Percentiles rank a stretch among this genome's conserved stretches.
These are phyloP conservation scores for Backusella circina DNA, from an alignment of 192 early-diverging fungal species.

Conservation along the genomic window DNA sequence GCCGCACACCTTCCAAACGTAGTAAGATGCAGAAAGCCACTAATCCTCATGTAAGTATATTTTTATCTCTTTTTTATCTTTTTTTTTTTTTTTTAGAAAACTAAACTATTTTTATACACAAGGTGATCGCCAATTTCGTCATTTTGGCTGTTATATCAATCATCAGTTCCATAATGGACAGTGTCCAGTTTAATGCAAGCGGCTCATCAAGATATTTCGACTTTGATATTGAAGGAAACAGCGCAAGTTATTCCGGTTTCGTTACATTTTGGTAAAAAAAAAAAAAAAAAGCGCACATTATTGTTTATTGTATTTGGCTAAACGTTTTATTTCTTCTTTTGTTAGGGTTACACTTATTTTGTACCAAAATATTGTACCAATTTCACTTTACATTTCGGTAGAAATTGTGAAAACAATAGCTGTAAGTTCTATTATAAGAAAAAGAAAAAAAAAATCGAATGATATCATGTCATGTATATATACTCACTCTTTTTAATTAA, in stretches of 20 bases:
- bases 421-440: constrained; percentile 35
- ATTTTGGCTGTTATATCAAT: constrained; percentile 74
- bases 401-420: constrained; percentile 90
- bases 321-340: background rate
- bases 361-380: constrained; percentile 95
- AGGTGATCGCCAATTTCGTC: constrained; percentile 78
- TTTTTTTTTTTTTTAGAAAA: background rate
- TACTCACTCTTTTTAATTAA: background rate
- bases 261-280: constrained; percentile 69
- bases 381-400: constrained; percentile 91
- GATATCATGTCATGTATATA: background rate
- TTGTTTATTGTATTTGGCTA: background rate
- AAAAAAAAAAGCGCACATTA: background rate
- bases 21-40: constrained; percentile 88
- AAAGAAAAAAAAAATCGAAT: background rate
- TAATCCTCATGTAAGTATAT: constrained; percentile 72
- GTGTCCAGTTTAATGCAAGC: constrained; percentile 55
- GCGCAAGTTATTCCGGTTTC: constrained; percentile 57
- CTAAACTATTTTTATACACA: constrained; percentile 4
- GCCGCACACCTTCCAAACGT: constrained; percentile 89
- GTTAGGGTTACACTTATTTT: constrained; percentile 79
- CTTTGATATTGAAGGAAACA: constrained; percentile 43
- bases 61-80: background rate
- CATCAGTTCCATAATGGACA: constrained; percentile 61
- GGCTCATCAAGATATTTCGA: constrained; percentile 51